These are phyloP conservation scores for Taiozyma sp. DNA, from an alignment of 1,139 yeast species.

Conservation along the genomic window DNA sequence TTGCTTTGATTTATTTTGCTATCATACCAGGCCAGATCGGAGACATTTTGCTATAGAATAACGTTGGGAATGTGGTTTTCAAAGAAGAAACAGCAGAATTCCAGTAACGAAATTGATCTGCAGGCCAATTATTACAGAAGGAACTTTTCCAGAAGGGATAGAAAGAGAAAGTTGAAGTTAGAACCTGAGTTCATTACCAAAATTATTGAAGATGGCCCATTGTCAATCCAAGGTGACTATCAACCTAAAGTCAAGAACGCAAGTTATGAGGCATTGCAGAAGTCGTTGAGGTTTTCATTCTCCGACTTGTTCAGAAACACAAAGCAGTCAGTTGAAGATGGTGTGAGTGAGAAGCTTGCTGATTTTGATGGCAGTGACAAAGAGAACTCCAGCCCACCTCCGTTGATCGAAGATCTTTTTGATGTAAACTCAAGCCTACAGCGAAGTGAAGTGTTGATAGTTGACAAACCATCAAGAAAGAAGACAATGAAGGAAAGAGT, in stretches of 20 bases:
- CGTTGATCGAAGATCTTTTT: background rate
- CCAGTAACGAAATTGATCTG: background rate
- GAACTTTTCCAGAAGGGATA: background rate
- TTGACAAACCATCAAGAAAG: background rate
- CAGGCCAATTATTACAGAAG: background rate
- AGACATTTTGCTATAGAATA: background rate
- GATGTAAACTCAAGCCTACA: slow-evolving; percentile 5
- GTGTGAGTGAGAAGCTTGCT: background rate
- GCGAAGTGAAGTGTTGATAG: slow-evolving; percentile 1
- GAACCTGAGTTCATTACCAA: background rate
- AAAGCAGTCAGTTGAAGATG: background rate
- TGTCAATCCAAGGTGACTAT: background rate
- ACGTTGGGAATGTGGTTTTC: background rate
- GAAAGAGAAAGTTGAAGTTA: background rate
- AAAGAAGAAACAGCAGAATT: background rate
- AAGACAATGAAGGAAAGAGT: slow-evolving; percentile 1
- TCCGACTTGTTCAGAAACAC: background rate
- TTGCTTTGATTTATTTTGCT: background rate
- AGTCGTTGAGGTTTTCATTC: background rate
- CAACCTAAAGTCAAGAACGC: background rate
- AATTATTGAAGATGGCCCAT: background rate
- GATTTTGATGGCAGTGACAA: slow-evolving; percentile 6
- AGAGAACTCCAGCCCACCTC: slow-evolving; percentile 8
- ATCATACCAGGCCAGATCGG: background rate
- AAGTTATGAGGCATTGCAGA: background rate